Base-by-base conservation (phyloP, 345 rosid genomes). In the Eutrema japonicum region DNA sequence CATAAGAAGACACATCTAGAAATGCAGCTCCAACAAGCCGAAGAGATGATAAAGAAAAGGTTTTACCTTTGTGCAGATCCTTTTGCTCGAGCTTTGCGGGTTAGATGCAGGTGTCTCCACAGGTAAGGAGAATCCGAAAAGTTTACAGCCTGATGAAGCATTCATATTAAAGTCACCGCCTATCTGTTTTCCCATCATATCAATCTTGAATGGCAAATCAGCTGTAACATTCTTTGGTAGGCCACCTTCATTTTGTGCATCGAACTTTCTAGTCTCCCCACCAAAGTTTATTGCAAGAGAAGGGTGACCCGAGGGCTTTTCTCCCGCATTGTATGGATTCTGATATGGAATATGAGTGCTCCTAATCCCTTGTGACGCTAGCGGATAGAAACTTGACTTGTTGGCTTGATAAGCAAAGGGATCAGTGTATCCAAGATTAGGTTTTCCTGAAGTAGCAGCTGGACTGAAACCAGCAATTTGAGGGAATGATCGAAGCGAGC, bases 1-100 rank as follows among this genome's bases (percentile, higher is more conserved):
- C 32, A 65, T 57, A 8, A 47, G 35, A 74, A 57, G 45, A 55
- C 29, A 55, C 40, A 75, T 52, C 27, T 33, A n/a, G 40, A 69
- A 38, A 55, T 61, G 59, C 12, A 14, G 37, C 54, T 76, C 30
- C 27, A 36, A 30, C 60, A 36, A 70, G 73, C 46, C 46, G 32
- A 64, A 71, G 33, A 76, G 50, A 72, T 62, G 38, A 9, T 32
- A 35, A 29, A 69, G 41, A 60, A 40, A 62, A 76, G 14, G 13
- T 49, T 82, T 78, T 82, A 91, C 97, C 93, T 94, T 94, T 43
- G 93, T 85, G 66, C 97, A 94, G 77, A 91, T 86, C 82, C 95
- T 88, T 89, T 91, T 91, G 80, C 91, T 88, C 46, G 89, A 85
- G 80, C 76, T 81, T 80, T 82, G 91, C 0, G 78, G 80, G 78